Percentiles rank a stretch among this genome's conserved stretches.
Evolutionary conservation across 2,329 filamentous ascomycete species (phyloP).

Genomic region (Talaromyces sp.): DNA sequence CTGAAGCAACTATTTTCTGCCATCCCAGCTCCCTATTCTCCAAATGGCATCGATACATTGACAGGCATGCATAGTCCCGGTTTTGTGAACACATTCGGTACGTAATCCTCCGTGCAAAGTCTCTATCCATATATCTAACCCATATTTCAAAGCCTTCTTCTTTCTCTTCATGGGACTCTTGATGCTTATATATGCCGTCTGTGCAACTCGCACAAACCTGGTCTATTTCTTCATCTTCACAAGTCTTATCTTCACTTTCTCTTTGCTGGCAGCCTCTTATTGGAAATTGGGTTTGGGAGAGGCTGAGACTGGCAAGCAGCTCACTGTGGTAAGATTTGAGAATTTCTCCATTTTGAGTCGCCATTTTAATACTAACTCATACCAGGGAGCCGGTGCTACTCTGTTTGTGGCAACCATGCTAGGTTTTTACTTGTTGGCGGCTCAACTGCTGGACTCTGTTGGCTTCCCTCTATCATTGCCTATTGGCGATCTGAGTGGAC

Average conservation of each 20-base stretch:
- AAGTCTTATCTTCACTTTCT: slow-evolving; percentile 62
- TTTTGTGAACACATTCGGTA: slow-evolving; percentile 31
- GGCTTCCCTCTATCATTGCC: slow-evolving; percentile 58
- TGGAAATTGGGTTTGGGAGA: slow-evolving; percentile 56
- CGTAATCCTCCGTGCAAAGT: background rate
- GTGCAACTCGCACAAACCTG: slow-evolving; percentile 71
- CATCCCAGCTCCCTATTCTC: slow-evolving; percentile 28
- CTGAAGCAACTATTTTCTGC: background rate
- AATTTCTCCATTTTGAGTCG: background rate
- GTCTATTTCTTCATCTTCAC: slow-evolving; percentile 72
- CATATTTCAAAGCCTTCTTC: slow-evolving; percentile 53
- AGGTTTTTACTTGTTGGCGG: slow-evolving; percentile 59
- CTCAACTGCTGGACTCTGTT: slow-evolving; percentile 56
- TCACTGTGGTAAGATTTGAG: slow-evolving; percentile 27
- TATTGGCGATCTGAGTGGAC: slow-evolving; percentile 33
- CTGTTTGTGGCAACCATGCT: slow-evolving; percentile 52
- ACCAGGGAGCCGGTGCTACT: slow-evolving; percentile 50
- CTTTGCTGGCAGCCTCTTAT: slow-evolving; percentile 62
- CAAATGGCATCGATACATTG: slow-evolving; percentile 27
- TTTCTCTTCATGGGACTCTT: slow-evolving; percentile 68
- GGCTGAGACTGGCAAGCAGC: slow-evolving; percentile 27
- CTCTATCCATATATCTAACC: background rate
- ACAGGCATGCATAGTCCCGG: slow-evolving; percentile 15
- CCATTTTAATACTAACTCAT: too few species aligned
- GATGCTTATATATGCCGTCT: slow-evolving; percentile 68